Conservation (phyloP, 1,284 basidiomycete species). For the Marasmius tenuissimus region DNA sequence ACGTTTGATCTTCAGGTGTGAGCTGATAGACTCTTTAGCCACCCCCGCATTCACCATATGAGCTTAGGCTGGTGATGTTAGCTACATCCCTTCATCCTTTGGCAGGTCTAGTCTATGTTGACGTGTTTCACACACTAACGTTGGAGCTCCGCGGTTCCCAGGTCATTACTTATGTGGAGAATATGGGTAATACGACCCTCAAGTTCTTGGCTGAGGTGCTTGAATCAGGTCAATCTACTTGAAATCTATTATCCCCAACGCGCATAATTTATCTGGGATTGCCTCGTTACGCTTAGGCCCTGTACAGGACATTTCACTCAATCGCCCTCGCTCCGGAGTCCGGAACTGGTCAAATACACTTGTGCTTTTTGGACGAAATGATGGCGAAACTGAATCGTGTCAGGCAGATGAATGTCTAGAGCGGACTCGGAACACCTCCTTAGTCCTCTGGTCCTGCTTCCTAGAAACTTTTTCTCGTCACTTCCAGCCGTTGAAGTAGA, state of each 20-base stretch:
- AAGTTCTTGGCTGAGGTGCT: constrained; percentile 60
- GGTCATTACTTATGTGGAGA: constrained; percentile 69
- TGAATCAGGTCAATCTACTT: constrained; percentile 40
- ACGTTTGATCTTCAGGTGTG: constrained; percentile 45
- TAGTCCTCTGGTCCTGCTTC: not conserved
- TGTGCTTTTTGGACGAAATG: constrained; percentile 44
- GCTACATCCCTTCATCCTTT: constrained; percentile 52
- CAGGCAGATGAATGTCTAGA: not conserved
- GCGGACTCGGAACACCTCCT: not conserved
- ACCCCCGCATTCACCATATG: not conserved
- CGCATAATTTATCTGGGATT: not conserved
- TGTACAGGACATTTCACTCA: constrained; percentile 27
- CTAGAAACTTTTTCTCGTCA: no score
- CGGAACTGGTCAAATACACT: constrained; percentile 45
- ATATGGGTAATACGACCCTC: constrained; percentile 61
- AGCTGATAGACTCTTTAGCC: not conserved
- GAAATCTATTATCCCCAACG: not conserved
- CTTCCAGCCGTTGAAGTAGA: no score
- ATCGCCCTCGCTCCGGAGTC: constrained; percentile 36
- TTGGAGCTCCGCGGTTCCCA: constrained; percentile 16
- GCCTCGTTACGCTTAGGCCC: constrained; percentile 27
- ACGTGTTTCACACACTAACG: not conserved
- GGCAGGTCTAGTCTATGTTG: constrained; percentile 29
- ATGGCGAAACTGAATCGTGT: constrained; percentile 35
- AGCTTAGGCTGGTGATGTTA: constrained; percentile 55